These are phyloP conservation scores for Xylariales sp. DNA, from an alignment of 2,329 filamentous ascomycete genomes.

Conservation along the genomic window DNA sequence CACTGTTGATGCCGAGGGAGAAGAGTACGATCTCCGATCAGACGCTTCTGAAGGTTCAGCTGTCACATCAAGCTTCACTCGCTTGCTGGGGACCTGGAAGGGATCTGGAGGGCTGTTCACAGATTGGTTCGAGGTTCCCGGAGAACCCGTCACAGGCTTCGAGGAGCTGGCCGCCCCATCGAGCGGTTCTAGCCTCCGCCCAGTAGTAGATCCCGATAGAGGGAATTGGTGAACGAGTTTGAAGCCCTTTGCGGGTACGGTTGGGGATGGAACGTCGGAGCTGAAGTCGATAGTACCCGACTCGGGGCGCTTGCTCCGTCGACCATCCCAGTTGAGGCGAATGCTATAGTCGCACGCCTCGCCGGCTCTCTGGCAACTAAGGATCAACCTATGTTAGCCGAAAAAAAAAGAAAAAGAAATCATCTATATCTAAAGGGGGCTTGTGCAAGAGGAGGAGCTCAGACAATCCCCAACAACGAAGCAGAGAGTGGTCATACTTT, in stretches of 20 bases:
- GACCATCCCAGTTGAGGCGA: constrained; percentile 75
- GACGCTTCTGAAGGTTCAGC: constrained; percentile 14
- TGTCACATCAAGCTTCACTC: constrained; percentile 19
- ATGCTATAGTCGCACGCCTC: constrained; percentile 79
- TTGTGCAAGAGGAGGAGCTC: neutral
- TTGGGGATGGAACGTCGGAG: constrained; percentile 20
- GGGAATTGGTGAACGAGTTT: constrained; percentile 30
- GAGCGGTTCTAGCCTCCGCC: constrained; percentile 25
- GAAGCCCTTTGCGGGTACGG: constrained; percentile 25
- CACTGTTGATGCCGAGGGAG: constrained; percentile 23
- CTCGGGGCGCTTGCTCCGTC: constrained; percentile 54
- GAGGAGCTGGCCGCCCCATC: constrained; percentile 14
- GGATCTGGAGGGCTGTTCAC: constrained; percentile 14
- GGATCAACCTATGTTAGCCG: neutral
- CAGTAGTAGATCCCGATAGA: constrained; percentile 17
- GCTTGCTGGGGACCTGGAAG: constrained; percentile 19
- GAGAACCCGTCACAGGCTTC: constrained; percentile 12
- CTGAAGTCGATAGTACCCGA: constrained; percentile 24
- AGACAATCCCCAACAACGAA: neutral
- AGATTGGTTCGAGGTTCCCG: constrained; percentile 14
- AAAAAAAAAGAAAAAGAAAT: constrained; percentile 3
- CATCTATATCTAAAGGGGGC: constrained; percentile 3
- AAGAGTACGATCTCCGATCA: constrained; percentile 22
- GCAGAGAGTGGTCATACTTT: constrained; percentile 40
- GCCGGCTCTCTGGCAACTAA: constrained; percentile 62